Evolutionary conservation across 2,329 filamentous ascomycete genomes (phyloP), one percentile per base, ranked within the genome.

Genomic region (Sclerotinia trifoliorum): DNA sequence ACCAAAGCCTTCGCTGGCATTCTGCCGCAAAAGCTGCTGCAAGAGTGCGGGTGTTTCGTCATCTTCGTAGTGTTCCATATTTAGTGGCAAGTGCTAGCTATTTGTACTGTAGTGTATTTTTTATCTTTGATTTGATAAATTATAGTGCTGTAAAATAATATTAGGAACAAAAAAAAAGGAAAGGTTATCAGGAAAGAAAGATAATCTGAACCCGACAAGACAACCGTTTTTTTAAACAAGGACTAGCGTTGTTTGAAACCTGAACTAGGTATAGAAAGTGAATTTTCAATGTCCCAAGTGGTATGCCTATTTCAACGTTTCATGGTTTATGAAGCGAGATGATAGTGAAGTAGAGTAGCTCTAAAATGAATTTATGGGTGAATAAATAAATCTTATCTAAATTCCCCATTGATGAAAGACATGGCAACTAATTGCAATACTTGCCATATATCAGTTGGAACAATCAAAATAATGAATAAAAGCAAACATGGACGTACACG

Each of bases 31-130:
- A 21, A 63, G 48, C 5, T 63, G 60, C 4, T 26, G 46, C 15
- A 63, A 51, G 2, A 51, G 46, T 24, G 46, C 21, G 8, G 60
- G 46, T 21, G 32, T 63, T 8, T 63, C 46, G 21, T 51, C 60
- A 26, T 51, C 46, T 63, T 63, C 21, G 46, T 51, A 63, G 32
- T 39, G 32, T 42, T 51, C 32, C 60, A 63, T 63, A 11, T 63
- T 42, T 42, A n/a, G 32, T 56, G 21, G 32, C 32, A 57, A 42
- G 54, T 57, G 54, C 54, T 17, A 57, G 54, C 54, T 39, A 57
- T 39, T 24, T 57, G 35, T 35, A 35, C 2, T 35, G 35, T 35
- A 35, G 1, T 35, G 11, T 24, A 24, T 57, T 42, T n/a, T 44
- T 57, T 42, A 35, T 4, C 19, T 39, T 24, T 3, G 21, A 13